Conservation (phyloP, 108 stramenopile species). For the Pseudonitzschia pungens region DNA sequence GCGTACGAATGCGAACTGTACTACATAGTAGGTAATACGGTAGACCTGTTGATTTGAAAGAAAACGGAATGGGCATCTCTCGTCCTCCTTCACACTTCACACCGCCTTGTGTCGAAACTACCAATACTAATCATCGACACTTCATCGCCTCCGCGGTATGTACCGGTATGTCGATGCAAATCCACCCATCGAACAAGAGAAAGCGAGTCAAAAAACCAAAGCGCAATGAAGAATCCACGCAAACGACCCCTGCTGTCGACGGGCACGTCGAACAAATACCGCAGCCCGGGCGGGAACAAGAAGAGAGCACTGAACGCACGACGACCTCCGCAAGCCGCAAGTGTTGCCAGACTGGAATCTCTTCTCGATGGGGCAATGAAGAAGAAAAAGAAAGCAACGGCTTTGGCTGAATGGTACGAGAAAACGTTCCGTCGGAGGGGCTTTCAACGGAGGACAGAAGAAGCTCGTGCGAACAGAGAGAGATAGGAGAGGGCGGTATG, state of each 20-base stretch:
- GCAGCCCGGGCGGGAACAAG: neutral
- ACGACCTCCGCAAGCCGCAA: slow-evolving; percentile 11
- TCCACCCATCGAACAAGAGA: no score
- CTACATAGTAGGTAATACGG: no score
- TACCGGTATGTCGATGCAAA: no score
- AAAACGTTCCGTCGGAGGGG: neutral
- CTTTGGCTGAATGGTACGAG: neutral
- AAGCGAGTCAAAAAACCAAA: no score
- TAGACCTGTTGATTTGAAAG: no score
- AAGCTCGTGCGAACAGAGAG: neutral
- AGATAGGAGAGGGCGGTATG: neutral
- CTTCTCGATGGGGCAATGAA: slow-evolving; percentile 2
- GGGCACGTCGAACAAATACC: slow-evolving; percentile 2
- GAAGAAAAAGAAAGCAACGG: neutral
- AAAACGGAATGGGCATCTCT: no score
- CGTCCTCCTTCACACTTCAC: no score
- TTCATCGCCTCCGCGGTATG: no score
- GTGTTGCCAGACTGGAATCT: slow-evolving; percentile 21
- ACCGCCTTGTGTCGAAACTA: no score
- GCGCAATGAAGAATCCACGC: neutral
- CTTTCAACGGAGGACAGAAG: neutral
- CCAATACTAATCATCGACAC: no score
- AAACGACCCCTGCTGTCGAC: slow-evolving; percentile 8
- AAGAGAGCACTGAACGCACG: neutral
- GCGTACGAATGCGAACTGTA: no score